A percentile compares a stretch with the other conserved stretches of the same genome.
Conservation (phyloP, 192 early-diverging fungal genomes). For the Nowakowskiella sp. region DNA sequence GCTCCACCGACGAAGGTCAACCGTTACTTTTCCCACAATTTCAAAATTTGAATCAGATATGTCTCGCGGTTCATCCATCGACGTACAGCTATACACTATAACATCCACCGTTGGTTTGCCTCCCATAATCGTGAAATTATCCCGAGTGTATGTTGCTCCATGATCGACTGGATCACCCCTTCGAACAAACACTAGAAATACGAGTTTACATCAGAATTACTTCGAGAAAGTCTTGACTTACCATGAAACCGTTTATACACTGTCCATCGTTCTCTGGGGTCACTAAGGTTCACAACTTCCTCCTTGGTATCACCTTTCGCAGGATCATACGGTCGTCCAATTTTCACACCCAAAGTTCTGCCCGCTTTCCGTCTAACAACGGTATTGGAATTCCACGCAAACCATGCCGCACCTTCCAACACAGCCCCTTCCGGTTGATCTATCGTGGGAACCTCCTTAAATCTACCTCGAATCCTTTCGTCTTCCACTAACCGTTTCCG, state of each 20-base stretch:
- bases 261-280: background rate
- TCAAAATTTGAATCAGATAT: background rate
- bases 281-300: background rate
- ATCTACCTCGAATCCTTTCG: background rate
- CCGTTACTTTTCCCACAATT: background rate
- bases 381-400: background rate
- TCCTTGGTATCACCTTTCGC: background rate
- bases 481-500: background rate
- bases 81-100: background rate
- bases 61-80: background rate
- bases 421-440: background rate
- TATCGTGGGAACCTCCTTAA: background rate
- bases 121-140: slow-evolving; percentile 1
- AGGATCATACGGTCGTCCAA: background rate
- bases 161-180: background rate
- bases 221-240: background rate
- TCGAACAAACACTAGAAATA: background rate
- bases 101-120: background rate
- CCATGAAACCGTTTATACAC: background rate
- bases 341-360: background rate
- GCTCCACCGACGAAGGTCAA: background rate
- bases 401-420: slow-evolving; percentile 1
- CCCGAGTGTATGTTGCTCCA: background rate
- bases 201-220: background rate
- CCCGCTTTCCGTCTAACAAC: background rate